phyloP scores from a whole-genome alignment of 2,329 filamentous ascomycete genomes.

The Chlorencoelia australis region DNA sequence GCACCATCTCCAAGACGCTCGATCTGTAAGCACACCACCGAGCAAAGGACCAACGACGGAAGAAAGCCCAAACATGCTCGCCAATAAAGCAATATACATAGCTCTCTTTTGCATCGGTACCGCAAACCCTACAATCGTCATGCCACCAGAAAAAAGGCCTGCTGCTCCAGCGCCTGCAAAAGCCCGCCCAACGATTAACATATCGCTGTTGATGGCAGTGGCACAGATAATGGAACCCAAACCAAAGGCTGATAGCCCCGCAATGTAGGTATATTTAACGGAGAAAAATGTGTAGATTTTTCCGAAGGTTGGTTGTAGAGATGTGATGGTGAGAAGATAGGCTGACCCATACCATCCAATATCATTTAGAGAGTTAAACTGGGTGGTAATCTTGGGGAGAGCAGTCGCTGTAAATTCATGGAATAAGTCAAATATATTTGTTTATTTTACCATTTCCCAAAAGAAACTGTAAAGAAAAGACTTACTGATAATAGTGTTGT shows the following conservation, averaged over 20 bases:
- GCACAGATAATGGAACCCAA: slow-evolving; percentile 14
- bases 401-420: too few relatives aligned
- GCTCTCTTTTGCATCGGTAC: slow-evolving; percentile 25
- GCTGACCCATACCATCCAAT: slow-evolving; percentile 32
- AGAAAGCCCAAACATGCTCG: slow-evolving; percentile 56
- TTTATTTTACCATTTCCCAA: too few relatives aligned
- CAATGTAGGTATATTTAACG: neutral
- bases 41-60: slow-evolving; percentile 51
- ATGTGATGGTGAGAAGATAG: slow-evolving; percentile 31
- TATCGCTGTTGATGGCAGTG: slow-evolving; percentile 16
- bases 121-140: slow-evolving; percentile 33
- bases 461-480: too few relatives aligned
- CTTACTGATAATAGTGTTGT: too few relatives aligned
- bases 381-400: slow-evolving; percentile 41
- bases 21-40: slow-evolving; percentile 52
- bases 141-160: slow-evolving; percentile 27
- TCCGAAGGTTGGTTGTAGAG: slow-evolving; percentile 8
- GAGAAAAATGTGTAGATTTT: slow-evolving; percentile 17
- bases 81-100: slow-evolving; percentile 49
- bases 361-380: slow-evolving; percentile 31
- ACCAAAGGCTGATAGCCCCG: slow-evolving; percentile 11
- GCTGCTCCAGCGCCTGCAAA: slow-evolving; percentile 18
- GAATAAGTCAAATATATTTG: too few relatives aligned
- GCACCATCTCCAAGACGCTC: slow-evolving; percentile 48
- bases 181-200: slow-evolving; percentile 14